Conservation (phyloP, 2,329 filamentous ascomycete genomes). For the Capronia americana region DNA sequence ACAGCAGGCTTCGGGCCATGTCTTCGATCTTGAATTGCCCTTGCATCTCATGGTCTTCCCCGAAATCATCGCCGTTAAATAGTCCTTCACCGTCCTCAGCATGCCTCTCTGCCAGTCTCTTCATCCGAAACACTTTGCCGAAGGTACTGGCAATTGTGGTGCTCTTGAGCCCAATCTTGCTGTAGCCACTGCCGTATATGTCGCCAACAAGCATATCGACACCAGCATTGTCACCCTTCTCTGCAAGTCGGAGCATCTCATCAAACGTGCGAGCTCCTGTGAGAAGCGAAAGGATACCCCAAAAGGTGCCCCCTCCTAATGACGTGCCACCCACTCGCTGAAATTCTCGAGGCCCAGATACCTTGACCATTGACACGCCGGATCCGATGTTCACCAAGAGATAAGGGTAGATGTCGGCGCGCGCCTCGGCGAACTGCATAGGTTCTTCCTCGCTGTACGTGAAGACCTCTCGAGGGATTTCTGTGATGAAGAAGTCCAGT, state of each 20-base stretch:
- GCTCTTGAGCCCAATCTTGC: constrained; percentile 92
- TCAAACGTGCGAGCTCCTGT: constrained; percentile 97
- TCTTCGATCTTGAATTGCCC: constrained; percentile 77
- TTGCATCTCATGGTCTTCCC: constrained; percentile 46
- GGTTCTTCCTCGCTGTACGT: constrained; percentile 88
- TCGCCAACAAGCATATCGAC: constrained; percentile 98
- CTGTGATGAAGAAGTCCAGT: constrained; percentile 97
- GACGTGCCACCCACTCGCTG: constrained; percentile 94
- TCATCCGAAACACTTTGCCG: constrained; percentile 94
- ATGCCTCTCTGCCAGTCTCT: constrained; percentile 78
- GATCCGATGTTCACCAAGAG: constrained; percentile 98
- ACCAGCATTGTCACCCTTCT: constrained; percentile 85
- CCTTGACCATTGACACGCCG: constrained; percentile 96
- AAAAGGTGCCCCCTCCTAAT: constrained; percentile 94
- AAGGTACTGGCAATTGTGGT: constrained; percentile 96
- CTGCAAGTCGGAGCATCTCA: constrained; percentile 93
- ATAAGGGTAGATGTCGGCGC: constrained; percentile 90
- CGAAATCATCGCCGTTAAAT: constrained; percentile 55
- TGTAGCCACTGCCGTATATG: constrained; percentile 93
- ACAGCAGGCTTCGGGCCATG: constrained; percentile 87
- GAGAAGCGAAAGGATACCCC: constrained; percentile 88
- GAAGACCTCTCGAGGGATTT: constrained; percentile 96
- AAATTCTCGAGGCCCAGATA: constrained; percentile 84
- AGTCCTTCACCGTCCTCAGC: constrained; percentile 74
- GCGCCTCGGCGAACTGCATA: constrained; percentile 83